These are phyloP conservation scores for Penicillium sp. DNA, from an alignment of 2,329 filamentous ascomycete genomes.

Conservation along the genomic window DNA sequence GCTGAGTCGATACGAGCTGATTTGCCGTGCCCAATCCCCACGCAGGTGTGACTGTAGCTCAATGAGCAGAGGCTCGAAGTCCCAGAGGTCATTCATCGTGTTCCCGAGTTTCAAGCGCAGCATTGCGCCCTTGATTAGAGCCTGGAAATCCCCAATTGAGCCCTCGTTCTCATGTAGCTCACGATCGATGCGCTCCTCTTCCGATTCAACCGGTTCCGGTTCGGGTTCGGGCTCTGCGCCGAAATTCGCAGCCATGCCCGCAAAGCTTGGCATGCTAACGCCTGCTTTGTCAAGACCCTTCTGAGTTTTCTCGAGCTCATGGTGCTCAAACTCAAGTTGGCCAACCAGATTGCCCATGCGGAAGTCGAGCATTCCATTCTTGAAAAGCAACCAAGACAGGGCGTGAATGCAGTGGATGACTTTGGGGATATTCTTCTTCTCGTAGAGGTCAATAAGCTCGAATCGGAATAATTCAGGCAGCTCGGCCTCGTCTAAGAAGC, in stretches of 20 bases:
- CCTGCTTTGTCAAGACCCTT: constrained; percentile 96
- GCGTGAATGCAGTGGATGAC: constrained; percentile 99
- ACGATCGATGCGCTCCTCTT: constrained; percentile 81
- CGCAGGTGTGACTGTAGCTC: constrained; percentile 84
- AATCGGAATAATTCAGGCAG: constrained; percentile 95
- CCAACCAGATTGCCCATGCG: constrained; percentile 95
- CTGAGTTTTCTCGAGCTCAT: constrained; percentile 94
- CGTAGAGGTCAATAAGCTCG: constrained; percentile 94
- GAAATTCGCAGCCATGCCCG: constrained; percentile 94
- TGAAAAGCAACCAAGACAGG: constrained; percentile 92
- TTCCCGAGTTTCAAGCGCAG: constrained; percentile 73
- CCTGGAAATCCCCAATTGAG: constrained; percentile 75
- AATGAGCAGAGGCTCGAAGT: constrained; percentile 71
- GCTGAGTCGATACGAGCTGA: constrained; percentile 74
- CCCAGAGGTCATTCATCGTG: constrained; percentile 87
- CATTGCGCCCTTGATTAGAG: constrained; percentile 79
- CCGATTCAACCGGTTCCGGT: constrained; percentile 71
- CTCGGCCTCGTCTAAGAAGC: constrained; percentile 86
- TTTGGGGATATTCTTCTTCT: constrained; percentile 99
- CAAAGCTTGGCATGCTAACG: constrained; percentile 94
- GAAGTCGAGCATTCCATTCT: constrained; percentile 92
- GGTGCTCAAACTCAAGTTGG: constrained; percentile 94
- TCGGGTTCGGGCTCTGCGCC: constrained; percentile 78
- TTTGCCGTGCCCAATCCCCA: constrained; percentile 81
- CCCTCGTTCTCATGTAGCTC: constrained; percentile 76